Conservation (phyloP, 768 basidiomycete species). For the Naematelia aurantialba region DNA sequence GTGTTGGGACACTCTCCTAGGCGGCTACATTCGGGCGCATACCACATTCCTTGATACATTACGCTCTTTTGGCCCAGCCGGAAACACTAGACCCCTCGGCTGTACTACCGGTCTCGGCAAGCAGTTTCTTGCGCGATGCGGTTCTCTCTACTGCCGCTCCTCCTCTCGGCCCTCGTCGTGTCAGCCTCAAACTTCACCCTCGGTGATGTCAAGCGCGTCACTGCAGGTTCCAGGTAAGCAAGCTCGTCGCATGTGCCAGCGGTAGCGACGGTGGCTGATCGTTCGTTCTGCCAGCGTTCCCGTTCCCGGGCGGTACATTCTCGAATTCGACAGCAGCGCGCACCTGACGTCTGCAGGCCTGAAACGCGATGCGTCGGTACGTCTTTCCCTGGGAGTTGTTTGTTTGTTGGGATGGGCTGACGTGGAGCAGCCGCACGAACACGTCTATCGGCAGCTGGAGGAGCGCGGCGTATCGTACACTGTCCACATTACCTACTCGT, state of each 20-base stretch:
- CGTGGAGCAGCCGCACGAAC: slow-evolving; percentile 54
- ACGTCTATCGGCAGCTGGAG: slow-evolving; percentile 54
- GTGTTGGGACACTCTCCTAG: no score
- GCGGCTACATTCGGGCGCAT: no score
- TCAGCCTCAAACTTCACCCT: not conserved
- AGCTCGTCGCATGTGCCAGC: not conserved
- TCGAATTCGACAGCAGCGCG: slow-evolving; percentile 56
- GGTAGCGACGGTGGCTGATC: not conserved
- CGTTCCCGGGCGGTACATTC: slow-evolving; percentile 59
- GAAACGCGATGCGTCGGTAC: slow-evolving; percentile 15
- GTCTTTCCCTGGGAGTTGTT: not conserved
- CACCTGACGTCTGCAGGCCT: slow-evolving; percentile 24
- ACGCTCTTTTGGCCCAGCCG: not conserved
- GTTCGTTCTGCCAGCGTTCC: slow-evolving; percentile 5
- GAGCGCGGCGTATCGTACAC: slow-evolving; percentile 31
- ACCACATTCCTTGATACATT: no score
- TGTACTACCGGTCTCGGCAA: not conserved
- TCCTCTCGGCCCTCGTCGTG: not conserved
- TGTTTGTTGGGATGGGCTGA: slow-evolving; percentile 3
- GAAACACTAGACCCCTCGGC: not conserved
- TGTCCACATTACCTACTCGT: slow-evolving; percentile 53
- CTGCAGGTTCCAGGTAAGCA: not conserved
- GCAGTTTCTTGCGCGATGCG: not conserved
- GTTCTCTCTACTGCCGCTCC: not conserved
- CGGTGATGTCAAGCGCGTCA: not conserved